These are phyloP conservation scores for Prototheca cutis DNA, from an alignment of 163 green algal genomes.

Conservation along the genomic window DNA sequence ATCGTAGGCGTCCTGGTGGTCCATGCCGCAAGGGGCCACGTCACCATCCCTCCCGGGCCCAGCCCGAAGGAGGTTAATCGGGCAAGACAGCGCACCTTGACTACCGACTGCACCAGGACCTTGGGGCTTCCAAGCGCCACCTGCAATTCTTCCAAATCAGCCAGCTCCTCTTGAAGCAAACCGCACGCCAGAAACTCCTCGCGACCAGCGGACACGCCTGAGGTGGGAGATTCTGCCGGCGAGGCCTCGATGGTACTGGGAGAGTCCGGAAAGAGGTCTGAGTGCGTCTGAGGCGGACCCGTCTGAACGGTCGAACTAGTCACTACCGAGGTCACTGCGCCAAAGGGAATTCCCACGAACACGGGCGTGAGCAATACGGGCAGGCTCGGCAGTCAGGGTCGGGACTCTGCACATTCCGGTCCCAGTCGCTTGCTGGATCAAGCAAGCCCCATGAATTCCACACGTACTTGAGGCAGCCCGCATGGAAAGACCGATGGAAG, in stretches of 20 bases:
- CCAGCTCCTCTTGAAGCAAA: slow-evolving; percentile 17
- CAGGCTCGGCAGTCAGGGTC: slow-evolving; percentile 1
- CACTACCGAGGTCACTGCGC: too few relatives aligned
- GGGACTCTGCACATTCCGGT: neutral
- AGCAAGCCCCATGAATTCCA: neutral
- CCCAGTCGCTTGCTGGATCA: neutral
- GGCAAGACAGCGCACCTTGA: neutral
- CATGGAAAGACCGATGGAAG: neutral
- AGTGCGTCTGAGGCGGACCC: neutral
- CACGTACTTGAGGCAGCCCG: neutral
- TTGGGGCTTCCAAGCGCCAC: slow-evolving; percentile 3
- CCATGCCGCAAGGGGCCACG: neutral
- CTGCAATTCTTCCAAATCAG: slow-evolving; percentile 5
- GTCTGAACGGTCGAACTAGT: neutral
- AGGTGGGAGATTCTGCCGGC: neutral
- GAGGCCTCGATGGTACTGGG: neutral
- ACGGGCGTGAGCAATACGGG: neutral
- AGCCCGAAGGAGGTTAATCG: too few relatives aligned
- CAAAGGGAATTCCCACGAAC: too few relatives aligned
- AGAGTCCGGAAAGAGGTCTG: neutral
- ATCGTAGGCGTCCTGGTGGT: neutral
- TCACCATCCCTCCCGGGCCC: too few relatives aligned
- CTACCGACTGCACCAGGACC: slow-evolving; percentile 2
- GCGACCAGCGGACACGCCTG: neutral
- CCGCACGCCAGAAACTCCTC: slow-evolving; percentile 16